Evolutionary conservation across 306 rosid genomes (phyloP), one percentile per base, ranked within the genome.

Genomic region (Lathyrus sativus): DNA sequence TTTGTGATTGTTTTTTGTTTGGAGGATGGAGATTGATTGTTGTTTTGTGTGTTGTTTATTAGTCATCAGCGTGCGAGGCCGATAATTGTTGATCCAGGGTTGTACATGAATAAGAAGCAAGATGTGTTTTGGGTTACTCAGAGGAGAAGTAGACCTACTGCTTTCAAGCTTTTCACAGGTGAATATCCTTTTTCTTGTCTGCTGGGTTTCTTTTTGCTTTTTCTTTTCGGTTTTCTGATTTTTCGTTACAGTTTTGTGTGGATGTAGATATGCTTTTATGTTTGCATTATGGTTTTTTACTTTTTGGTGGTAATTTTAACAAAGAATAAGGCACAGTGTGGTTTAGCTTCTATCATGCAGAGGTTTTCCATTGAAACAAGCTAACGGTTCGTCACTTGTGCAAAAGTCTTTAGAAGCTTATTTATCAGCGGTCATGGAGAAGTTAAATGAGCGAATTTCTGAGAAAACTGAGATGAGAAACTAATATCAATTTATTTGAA

Each of bases 91-190:
- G 99, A 95, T 85, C 99, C 99, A 6, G 99, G 99, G 39, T 69
- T 95, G 88, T 95, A 90, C 50, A 85, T 82, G 96, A 83, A 77
- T 31, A 90, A 90, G 92, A 95, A 90, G 65, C 71, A 85, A 19
- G 99, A 95, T 75, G 99, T 95, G 67, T 90, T 95, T 71, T 91
- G 96, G 97, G 85, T 87, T 66, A 90, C 99, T 4, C 97, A 95
- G 84, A 54, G 88, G 65, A 84, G 99, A 76, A 95, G 99, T 81
- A 86, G 89, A 78, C 99, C 99, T 31, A 90, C 99, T 12, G 97
- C 99, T 29, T 95, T 95, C 84, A 95, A 90, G 80, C 95, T 95
- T 63, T 95, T 95, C 69, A 95, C 99, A 75, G 97, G 97, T 90
- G 69, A 65, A 68, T 35, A 60, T 37, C 13, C 43, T 72, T 63